Evolutionary conservation across 495 filamentous ascomycete species (phyloP), one percentile per base, ranked within the genome.

Genomic region (Podospora comata): DNA sequence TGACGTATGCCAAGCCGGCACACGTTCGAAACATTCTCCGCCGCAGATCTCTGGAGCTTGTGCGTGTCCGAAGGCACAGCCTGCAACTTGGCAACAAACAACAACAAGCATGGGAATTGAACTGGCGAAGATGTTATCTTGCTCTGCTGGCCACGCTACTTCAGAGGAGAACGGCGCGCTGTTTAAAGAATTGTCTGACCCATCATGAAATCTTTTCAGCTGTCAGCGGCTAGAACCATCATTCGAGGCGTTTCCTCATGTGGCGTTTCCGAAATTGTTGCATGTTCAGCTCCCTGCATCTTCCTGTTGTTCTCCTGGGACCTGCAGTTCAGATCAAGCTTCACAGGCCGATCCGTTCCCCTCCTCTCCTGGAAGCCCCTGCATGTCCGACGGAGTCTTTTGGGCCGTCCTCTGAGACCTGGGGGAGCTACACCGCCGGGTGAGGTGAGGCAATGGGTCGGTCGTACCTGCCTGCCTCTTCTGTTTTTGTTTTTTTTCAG

Each of bases 1-100:
- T 63, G 61, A 63, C 61, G 34, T 63, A 16, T 0, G 34, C 61
- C 61, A 63, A 63, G 61, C 32, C 34, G 61, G 30, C 20, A 63
- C 61, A 23, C 7, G 20, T 15, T 32, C 20, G 28, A 32, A 61
- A 16, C 20, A 61, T 32, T 27, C 28, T 20, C 16, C 23, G 19
- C 23, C 4, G 59, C 59, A 28, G 20, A 32, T 27, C 59, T 5
- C 16, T 61, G 20, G 23, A 61, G 59, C 20, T 61, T 27, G 23
- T 28, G 32, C 15, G 55, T 5, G 23, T 26, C 55, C 55, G 1
- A 23, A 7, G n/a, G 55, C 15, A 58, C 6, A 58, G 7, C 16
- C 9, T 20, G 18, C 54, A 16, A n/a, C 54, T 57, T 57, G 16
- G 54, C 54, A n/a, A 57, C 18, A 16, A 23, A 23, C 16, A 23